Percentiles rank a stretch among this genome's conserved stretches.
Evolutionary conservation across 2,329 filamentous ascomycete genomes (phyloP).

Genomic region (Aspergillus eucalypticola): DNA sequence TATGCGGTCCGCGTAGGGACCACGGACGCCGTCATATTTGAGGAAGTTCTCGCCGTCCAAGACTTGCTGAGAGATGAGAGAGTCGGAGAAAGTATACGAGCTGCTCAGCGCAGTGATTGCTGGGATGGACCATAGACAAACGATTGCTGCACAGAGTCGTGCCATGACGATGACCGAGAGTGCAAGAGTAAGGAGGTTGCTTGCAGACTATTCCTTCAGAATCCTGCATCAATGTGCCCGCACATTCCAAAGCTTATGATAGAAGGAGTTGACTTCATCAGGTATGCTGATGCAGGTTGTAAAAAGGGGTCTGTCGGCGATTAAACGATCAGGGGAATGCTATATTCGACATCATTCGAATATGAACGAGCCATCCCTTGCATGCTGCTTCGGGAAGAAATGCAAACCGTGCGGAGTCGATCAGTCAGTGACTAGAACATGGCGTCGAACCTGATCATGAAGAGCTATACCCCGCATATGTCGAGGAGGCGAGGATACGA

Average conservation of each 20-base stretch:
- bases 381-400: background rate
- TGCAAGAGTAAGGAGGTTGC: background rate
- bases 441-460: background rate
- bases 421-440: background rate
- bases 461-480: background rate
- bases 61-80: constrained; percentile 11
- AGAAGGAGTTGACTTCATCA: background rate
- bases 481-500: background rate
- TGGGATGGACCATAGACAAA: background rate
- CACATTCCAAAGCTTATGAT: background rate
- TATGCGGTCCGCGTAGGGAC: constrained; percentile 20
- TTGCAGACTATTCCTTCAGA: background rate
- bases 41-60: constrained; percentile 22
- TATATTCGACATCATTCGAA: background rate
- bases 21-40: constrained; percentile 23
- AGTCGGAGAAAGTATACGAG: background rate
- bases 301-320: background rate
- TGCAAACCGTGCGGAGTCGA: background rate
- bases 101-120: background rate
- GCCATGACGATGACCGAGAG: too few relatives aligned
- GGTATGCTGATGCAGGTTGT: background rate
- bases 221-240: background rate
- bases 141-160: background rate
- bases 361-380: background rate
- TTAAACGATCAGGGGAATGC: background rate